Evolutionary conservation across 139 green algal species (phyloP).

Genomic region (Pseudopediastrum boryanum): DNA sequence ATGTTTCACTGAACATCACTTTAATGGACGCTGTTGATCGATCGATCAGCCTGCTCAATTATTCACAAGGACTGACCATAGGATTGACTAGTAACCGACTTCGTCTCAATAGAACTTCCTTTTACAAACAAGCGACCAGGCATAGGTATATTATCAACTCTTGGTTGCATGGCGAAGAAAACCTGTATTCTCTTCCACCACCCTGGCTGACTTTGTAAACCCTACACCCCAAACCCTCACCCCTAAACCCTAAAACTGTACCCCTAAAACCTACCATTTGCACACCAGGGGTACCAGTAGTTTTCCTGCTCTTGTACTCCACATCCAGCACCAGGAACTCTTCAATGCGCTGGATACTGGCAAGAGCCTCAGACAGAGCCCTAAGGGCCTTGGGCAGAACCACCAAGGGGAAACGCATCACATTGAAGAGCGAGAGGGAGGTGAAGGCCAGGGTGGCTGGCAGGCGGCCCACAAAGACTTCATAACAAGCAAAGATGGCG

Average conservation of each 20-base stretch:
- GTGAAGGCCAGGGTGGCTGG: slow-evolving; percentile 62
- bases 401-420: slow-evolving; percentile 75
- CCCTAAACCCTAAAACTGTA: too few species aligned
- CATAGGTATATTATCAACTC: background rate
- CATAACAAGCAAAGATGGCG: slow-evolving; percentile 62
- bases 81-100: too few species aligned
- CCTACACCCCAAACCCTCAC: too few species aligned
- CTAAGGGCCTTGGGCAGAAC: slow-evolving; percentile 73
- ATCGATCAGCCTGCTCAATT: too few species aligned
- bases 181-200: background rate
- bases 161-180: background rate
- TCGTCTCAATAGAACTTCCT: too few species aligned
- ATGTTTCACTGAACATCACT: too few species aligned
- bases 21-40: too few species aligned
- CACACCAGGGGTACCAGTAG: background rate
- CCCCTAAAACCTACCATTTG: slow-evolving; percentile 2
- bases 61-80: too few species aligned
- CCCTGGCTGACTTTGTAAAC: background rate
- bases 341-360: slow-evolving; percentile 47
- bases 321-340: slow-evolving; percentile 54
- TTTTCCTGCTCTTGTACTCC: slow-evolving; percentile 15
- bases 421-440: slow-evolving; percentile 76
- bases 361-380: slow-evolving; percentile 49
- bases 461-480: slow-evolving; percentile 46
- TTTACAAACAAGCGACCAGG: too few species aligned